Base-by-base conservation (phyloP, 2,329 filamentous ascomycete species). In the Dothistroma septosporum region DNA sequence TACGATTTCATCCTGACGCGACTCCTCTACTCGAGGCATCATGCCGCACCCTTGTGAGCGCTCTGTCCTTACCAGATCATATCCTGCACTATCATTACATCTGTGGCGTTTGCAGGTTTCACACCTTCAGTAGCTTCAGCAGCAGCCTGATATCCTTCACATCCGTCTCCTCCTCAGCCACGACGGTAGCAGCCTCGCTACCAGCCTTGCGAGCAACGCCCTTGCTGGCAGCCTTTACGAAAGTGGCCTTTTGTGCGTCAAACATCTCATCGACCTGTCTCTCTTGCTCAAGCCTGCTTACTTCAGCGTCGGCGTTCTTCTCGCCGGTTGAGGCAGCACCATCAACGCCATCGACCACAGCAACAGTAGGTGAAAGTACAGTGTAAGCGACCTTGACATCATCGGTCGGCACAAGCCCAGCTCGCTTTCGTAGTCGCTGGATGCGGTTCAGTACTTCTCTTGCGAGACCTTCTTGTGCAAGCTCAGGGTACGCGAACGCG, bases 371-470 rank as follows among this genome's bases (percentile, higher is more conserved):
- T 8, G 85, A 83, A 53, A 95, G 78, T 5, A 97, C 86, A 60
- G 82, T 83, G 78, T 96, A 97, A 75, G 95, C 90, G 90, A 99
- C 96, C 78, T 89, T 90, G 64, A 99, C 87, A 72, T 97, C 94
- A 72, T 99, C 94, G 0, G 93, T 97, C 0, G 92, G 87, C 65
- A 92, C 86, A 56, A 99, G 81, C 0, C 91, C 91, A 8, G 92
- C 92, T 80, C 94, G 94, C 85, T 99, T 99, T 66, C 94, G 87
- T 64, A 97, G 81, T 67, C 90, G 85, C 78, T 99, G 94, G 22
- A 99, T 89, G 46, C 93, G 87, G 75, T 96, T 89, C 79, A 99
- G 89, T 66, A 99, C 88, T 76, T 97, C 94, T 70, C 94, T 85
- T 1, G 90, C 93, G 57, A 99, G 77, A 58, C 92, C 94, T 76